Conservation (phyloP, 2,329 filamentous ascomycete species). For the Exserohilum rostratum region DNA sequence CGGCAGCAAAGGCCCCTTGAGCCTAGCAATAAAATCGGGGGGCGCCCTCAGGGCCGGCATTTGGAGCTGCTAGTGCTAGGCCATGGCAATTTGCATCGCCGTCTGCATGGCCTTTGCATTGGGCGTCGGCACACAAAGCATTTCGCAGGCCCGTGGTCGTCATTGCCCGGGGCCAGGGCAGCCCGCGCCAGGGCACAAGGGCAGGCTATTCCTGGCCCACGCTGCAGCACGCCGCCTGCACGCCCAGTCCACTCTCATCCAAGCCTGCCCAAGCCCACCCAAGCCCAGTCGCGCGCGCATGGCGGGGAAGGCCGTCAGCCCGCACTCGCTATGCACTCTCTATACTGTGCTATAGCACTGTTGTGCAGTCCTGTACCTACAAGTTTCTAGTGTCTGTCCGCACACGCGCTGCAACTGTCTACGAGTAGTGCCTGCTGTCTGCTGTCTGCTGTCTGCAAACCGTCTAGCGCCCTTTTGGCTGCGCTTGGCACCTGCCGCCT, state of each 20-base stretch:
- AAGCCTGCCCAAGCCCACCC: background rate
- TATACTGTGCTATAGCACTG: too few species aligned
- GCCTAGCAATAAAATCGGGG: too few species aligned
- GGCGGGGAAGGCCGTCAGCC: slow-evolving; percentile 12
- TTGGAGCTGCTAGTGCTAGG: too few species aligned
- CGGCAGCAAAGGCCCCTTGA: slow-evolving; percentile 2
- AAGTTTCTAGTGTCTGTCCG: slow-evolving; percentile 3
- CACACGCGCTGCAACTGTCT: too few species aligned
- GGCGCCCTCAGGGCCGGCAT: too few species aligned
- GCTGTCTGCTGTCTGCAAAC: too few species aligned
- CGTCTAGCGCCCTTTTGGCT: background rate
- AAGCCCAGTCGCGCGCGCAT: slow-evolving; percentile 1
- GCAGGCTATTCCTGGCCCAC: slow-evolving; percentile 6
- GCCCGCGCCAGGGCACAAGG: too few species aligned
- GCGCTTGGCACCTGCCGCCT: slow-evolving; percentile 6
- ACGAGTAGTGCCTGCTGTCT: too few species aligned
- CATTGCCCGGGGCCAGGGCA: slow-evolving; percentile 1
- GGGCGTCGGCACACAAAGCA: background rate
- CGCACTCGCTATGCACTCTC: background rate
- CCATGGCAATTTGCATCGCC: background rate
- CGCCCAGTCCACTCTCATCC: background rate
- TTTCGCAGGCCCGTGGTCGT: background rate
- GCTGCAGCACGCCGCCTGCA: slow-evolving; percentile 6
- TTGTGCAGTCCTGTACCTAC: too few species aligned
- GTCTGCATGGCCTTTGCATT: background rate